These are phyloP conservation scores for Coemansia erecta DNA, from an alignment of 192 early-diverging fungal species.

Conservation along the genomic window DNA sequence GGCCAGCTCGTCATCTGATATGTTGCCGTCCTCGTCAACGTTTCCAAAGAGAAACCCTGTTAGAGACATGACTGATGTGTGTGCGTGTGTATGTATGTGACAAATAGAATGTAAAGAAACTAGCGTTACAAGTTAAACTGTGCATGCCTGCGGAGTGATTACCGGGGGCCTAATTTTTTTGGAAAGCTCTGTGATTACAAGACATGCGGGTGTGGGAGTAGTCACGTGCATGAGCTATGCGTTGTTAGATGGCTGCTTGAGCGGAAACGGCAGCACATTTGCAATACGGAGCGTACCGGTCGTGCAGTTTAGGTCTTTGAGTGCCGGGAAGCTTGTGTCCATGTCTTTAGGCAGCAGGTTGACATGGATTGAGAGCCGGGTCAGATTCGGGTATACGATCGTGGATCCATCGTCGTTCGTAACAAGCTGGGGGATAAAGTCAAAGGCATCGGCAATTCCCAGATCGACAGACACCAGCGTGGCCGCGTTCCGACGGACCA, in stretches of 20 bases:
- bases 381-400: conserved; percentile 28
- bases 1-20: conserved; percentile 64
- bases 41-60: conserved; percentile 85
- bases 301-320: conserved; percentile 24
- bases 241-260: neutral
- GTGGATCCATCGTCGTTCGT: conserved; percentile 20
- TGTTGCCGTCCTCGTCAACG: conserved; percentile 79
- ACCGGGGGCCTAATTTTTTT: neutral
- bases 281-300: conserved; percentile 24
- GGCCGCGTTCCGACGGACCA: conserved; percentile 30
- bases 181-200: neutral
- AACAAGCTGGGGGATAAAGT: conserved; percentile 24
- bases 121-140: neutral
- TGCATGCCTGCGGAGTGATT: neutral
- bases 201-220: neutral
- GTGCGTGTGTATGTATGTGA: neutral
- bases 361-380: conserved; percentile 23
- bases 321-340: conserved; percentile 21
- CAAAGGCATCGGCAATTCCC: conserved; percentile 29
- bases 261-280: conserved; percentile 6
- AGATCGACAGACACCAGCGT: conserved; percentile 40
- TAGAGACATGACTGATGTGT: conserved; percentile 56
- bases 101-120: neutral
- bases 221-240: neutral
- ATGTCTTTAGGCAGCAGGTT: conserved; percentile 31